Base-by-base conservation (phyloP, 352 stramenopile species). In the Pythium myriotylum region DNA sequence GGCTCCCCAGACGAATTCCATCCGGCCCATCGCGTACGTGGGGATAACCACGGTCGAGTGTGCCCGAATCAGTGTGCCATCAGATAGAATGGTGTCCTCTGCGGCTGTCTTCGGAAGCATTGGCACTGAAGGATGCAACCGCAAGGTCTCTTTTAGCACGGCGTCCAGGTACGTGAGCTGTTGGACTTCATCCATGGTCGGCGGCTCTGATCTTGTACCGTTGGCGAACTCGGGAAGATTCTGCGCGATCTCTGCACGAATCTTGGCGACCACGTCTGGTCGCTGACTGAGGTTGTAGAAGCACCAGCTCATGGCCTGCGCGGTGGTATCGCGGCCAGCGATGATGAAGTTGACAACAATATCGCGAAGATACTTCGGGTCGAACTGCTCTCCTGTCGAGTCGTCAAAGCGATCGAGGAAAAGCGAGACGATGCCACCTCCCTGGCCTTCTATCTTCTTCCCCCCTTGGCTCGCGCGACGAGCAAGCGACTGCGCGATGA, bases 371-470 rank as follows among this genome's bases (percentile, higher is more conserved):
- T 32, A 50, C 19, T 14, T 33, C 20, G 43, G 43, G 16, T 50
- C 43, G 19, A 33, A 35, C 29, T 26, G 35, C 8, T 39, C 57
- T 8, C 66, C 66, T 3, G 64, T 46, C 0, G 62, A 62, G 14
- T 39, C 49, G 17, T 70, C 64, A 26, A 73, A 49, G 29, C 45
- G 54, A 26, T 88, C 73, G 23, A 91, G 42, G 46, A 86, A 87
- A 10, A 88, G 66, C 10, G 76, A 82, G 3, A 88, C 51, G 19
- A 88, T 75, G 26, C 88, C 62, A 5, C 39, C n/a, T 35, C 37
- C 4, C 7, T 43, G 5, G 29, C 29, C 10, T 35, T 35, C 29
- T 10, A 10, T 10, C 29, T 33, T 17, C 7, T 43, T 20, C n/a
- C 5, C 4, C 37, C 17, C 37, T 20, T 42, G 20, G 13, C 41